Evolutionary conservation across 352 stramenopile species (phyloP).

Genomic region (Phytopythium sindhum): DNA sequence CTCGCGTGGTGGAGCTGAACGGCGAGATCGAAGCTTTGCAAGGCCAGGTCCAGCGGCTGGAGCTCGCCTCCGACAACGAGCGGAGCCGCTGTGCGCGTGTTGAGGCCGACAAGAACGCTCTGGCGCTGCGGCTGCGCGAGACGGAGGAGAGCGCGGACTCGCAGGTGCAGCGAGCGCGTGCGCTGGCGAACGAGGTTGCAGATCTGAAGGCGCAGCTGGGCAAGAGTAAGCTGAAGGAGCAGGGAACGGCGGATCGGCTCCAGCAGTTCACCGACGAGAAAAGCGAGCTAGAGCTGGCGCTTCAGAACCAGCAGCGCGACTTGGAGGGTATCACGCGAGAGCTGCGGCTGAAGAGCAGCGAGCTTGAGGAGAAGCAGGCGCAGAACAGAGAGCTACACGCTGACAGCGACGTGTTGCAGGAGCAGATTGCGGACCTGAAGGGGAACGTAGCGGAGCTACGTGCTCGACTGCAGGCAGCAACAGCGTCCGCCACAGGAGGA

Average conservation of each 20-base stretch:
- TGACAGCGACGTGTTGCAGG: conserved; percentile 24
- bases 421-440: conserved; percentile 27
- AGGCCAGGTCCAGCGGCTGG: conserved; percentile 23
- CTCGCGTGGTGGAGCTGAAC: conserved; percentile 22
- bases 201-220: conserved; percentile 30
- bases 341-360: conserved; percentile 11
- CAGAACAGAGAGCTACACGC: conserved; percentile 18
- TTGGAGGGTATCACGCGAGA: conserved; percentile 17
- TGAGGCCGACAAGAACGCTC: conserved; percentile 31
- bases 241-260: conserved; percentile 27
- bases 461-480: background rate
- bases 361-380: conserved; percentile 21
- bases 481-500: background rate
- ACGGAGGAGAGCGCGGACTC: conserved; percentile 30
- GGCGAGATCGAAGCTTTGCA: conserved; percentile 31
- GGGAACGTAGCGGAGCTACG: conserved; percentile 12
- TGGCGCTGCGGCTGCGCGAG: conserved; percentile 23
- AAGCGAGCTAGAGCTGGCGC: conserved; percentile 15
- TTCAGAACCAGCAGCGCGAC: conserved; percentile 17
- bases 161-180: conserved; percentile 22
- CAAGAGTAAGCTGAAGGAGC: conserved; percentile 44
- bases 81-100: conserved; percentile 23
- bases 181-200: conserved; percentile 15
- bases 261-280: conserved; percentile 29
- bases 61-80: conserved; percentile 24